Evolutionary conservation across 129 eudicot species (phyloP).

Genomic region (Calendula officinalis): DNA sequence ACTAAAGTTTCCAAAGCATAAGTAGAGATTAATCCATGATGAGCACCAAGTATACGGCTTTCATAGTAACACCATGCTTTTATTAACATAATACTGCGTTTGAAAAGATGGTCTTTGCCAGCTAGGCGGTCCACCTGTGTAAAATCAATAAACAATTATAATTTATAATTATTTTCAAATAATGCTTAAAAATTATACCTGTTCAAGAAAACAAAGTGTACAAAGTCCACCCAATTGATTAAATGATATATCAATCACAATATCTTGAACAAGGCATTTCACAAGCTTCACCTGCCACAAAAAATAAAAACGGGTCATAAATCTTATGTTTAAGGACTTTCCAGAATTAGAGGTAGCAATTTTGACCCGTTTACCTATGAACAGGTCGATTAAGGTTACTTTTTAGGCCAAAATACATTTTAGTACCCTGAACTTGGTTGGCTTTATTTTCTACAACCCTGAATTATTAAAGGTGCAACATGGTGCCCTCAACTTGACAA

Average conservation of each 20-base stretch:
- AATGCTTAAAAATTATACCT: conserved; percentile 40
- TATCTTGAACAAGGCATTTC: conserved; percentile 80
- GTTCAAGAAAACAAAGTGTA: conserved; percentile 94
- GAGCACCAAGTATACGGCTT: conserved; percentile 43
- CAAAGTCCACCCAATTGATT: conserved; percentile 95
- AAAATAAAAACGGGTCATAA: not conserved
- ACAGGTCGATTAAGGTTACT: not conserved
- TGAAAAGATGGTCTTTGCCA: conserved; percentile 53
- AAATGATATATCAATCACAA: conserved; percentile 82
- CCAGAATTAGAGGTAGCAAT: not conserved
- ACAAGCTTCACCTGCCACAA: conserved; percentile 86
- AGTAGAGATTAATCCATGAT: conserved; percentile 42
- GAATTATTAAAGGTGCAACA: too few relatives aligned
- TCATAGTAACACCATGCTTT: conserved; percentile 68
- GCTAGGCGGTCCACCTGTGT: conserved; percentile 55
- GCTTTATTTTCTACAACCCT: too few relatives aligned
- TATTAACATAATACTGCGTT: conserved; percentile 52
- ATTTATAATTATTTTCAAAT: not conserved
- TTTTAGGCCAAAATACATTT: too few relatives aligned
- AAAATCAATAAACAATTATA: not conserved
- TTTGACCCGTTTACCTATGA: not conserved
- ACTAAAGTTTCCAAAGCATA: conserved; percentile 46
- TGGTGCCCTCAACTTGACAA: too few relatives aligned
- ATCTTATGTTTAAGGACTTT: not conserved
- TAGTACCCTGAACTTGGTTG: too few relatives aligned